Evolutionary conservation across 2,329 filamentous ascomycete species (phyloP).

Genomic region (Aspergillus proliferans): DNA sequence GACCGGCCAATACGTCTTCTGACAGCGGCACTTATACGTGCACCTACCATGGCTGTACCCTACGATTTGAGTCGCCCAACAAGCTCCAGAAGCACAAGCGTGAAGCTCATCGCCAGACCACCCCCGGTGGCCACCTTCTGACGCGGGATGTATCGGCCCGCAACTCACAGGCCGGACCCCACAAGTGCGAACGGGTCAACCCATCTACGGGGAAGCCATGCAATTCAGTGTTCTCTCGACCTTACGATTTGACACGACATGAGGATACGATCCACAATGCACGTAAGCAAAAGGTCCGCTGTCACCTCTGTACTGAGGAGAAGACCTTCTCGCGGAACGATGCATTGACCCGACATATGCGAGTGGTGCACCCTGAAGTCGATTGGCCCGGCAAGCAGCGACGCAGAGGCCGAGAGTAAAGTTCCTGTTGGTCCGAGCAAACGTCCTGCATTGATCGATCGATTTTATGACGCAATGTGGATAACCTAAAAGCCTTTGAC

Average conservation of each 20-base stretch:
- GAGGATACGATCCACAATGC: slow-evolving; percentile 97
- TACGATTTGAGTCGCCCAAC: slow-evolving; percentile 80
- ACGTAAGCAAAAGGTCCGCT: slow-evolving; percentile 89
- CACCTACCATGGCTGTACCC: slow-evolving; percentile 84
- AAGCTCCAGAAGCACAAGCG: slow-evolving; percentile 93
- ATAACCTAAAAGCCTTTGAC: slow-evolving; percentile 17
- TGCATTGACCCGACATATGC: slow-evolving; percentile 87
- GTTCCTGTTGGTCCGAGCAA: background rate
- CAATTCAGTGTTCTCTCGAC: slow-evolving; percentile 87
- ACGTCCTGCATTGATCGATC: no score
- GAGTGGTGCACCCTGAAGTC: slow-evolving; percentile 85
- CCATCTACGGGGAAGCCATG: slow-evolving; percentile 92
- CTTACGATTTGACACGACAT: slow-evolving; percentile 92
- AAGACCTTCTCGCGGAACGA: slow-evolving; percentile 96
- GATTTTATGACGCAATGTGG: slow-evolving; percentile 1
- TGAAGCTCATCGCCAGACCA: slow-evolving; percentile 79
- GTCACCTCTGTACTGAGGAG: slow-evolving; percentile 86
- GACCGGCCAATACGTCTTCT: slow-evolving; percentile 61
- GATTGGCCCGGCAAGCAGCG: slow-evolving; percentile 66
- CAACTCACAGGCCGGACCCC: slow-evolving; percentile 87
- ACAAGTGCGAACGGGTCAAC: slow-evolving; percentile 88
- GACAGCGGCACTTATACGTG: slow-evolving; percentile 91
- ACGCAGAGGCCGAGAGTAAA: slow-evolving; percentile 33
- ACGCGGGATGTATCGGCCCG: slow-evolving; percentile 46
- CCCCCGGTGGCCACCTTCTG: slow-evolving; percentile 42